Conservation (phyloP, 129 eudicot species). For the Escallonia rubra region DNA sequence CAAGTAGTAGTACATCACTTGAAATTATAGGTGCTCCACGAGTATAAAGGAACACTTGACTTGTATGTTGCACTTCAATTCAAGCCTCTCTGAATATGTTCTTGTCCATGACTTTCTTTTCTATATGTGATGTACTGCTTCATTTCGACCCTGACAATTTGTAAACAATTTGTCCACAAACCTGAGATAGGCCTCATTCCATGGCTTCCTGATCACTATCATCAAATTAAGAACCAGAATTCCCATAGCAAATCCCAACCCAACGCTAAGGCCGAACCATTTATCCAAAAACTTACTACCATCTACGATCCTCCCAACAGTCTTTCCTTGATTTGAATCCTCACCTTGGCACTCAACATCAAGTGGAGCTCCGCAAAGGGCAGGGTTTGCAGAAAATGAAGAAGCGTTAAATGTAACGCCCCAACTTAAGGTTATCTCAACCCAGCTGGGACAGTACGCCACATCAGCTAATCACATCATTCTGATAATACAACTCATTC, state of each 20-base stretch:
- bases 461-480: no score
- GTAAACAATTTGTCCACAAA: conserved; percentile 29
- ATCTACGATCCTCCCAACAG: neutral
- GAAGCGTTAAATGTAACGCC: no score
- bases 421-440: no score
- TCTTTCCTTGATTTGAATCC: conserved; percentile 3
- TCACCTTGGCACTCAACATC: conserved; percentile 15
- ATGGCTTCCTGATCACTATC: conserved; percentile 26
- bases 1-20: no score
- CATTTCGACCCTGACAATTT: neutral
- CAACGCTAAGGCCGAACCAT: conserved; percentile 40
- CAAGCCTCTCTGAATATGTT: no score
- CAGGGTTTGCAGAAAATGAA: conserved; percentile 32
- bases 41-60: no score
- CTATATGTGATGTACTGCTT: no score
- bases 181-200: conserved; percentile 37
- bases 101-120: no score
- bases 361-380: conserved; percentile 54
- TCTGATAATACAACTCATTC: no score
- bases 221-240: conserved; percentile 28
- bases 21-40: no score
- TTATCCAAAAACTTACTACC: conserved; percentile 9
- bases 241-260: conserved; percentile 43
- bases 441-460: no score
- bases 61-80: no score